phyloP scores from a whole-genome alignment of 106 monocot species.

The Apostasia ramifera region DNA sequence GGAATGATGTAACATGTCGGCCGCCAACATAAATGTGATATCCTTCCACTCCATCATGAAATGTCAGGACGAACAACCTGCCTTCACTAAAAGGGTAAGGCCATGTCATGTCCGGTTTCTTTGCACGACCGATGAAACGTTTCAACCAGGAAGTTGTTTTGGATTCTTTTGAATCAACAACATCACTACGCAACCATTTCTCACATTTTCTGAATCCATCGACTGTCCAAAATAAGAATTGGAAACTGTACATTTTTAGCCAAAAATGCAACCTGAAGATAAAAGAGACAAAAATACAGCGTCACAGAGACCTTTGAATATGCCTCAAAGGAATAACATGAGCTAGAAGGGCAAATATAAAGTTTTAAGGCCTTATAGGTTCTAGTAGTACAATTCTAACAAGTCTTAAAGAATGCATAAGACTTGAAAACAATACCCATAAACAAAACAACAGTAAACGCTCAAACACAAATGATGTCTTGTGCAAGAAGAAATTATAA shows the following conservation, averaged over 20 bases:
- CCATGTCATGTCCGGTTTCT: constrained; percentile 92
- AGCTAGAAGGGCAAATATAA: not conserved
- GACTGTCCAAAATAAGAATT: constrained; percentile 44
- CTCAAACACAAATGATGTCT: no score
- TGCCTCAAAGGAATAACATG: not conserved
- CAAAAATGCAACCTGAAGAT: constrained; percentile 15
- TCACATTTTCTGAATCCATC: constrained; percentile 91
- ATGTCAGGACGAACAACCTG: constrained; percentile 69
- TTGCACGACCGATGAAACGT: constrained; percentile 85
- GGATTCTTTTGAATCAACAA: constrained; percentile 71
- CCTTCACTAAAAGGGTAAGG: constrained; percentile 86
- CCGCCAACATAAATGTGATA: constrained; percentile 81
- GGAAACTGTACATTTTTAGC: constrained; percentile 11
- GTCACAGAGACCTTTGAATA: not conserved
- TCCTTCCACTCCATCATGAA: constrained; percentile 84
- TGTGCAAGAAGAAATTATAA: no score
- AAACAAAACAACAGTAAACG: no score
- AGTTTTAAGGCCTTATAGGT: no score
- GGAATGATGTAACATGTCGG: constrained; percentile 79
- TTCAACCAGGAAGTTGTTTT: constrained; percentile 88
- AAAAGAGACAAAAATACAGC: not conserved
- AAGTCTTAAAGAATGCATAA: no score
- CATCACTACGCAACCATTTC: constrained; percentile 80
- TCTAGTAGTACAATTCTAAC: no score
- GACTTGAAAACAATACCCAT: no score